A percentile compares a stretch with the other conserved stretches of the same genome.
phyloP scores from a whole-genome alignment of 495 filamentous ascomycete species.

The Chaetomium fimeti region DNA sequence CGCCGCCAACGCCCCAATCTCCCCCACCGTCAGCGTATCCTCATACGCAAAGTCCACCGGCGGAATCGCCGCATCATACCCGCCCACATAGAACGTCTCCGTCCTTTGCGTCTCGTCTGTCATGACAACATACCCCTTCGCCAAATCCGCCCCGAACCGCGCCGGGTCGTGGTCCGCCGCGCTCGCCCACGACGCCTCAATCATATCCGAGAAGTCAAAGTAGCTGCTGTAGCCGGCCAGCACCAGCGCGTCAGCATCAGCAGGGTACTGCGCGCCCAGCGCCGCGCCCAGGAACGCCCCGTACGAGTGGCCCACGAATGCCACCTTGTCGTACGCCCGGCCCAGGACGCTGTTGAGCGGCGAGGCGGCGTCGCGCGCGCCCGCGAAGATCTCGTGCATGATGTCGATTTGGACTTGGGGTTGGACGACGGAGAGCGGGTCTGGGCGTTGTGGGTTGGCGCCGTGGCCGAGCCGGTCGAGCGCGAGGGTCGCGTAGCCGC shows the following conservation, averaged over 20 bases:
- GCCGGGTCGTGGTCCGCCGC: conserved; percentile 1
- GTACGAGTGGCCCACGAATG: conserved; percentile 28
- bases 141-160: background rate
- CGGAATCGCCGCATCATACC: conserved; percentile 7
- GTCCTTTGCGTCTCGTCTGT: background rate
- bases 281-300: conserved; percentile 28
- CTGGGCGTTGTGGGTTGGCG: conserved; percentile 11
- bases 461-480: conserved; percentile 31
- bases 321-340: conserved; percentile 23
- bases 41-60: conserved; percentile 13
- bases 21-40: conserved; percentile 14
- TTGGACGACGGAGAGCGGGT: conserved; percentile 22
- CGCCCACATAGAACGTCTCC: conserved; percentile 7
- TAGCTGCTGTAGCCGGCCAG: conserved; percentile 22
- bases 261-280: conserved; percentile 27
- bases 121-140: conserved; percentile 15
- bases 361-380: conserved; percentile 38
- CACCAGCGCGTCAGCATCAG: conserved; percentile 26
- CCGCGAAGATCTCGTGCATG: conserved; percentile 15
- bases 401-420: conserved; percentile 19
- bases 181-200: background rate
- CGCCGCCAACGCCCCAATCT: conserved; percentile 2
- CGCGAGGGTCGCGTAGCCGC: conserved; percentile 26
- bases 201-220: conserved; percentile 1
- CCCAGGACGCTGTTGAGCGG: conserved; percentile 15